These are phyloP conservation scores for Scheffersomyces ergatensis DNA, from an alignment of 805 yeast species.

Conservation along the genomic window DNA sequence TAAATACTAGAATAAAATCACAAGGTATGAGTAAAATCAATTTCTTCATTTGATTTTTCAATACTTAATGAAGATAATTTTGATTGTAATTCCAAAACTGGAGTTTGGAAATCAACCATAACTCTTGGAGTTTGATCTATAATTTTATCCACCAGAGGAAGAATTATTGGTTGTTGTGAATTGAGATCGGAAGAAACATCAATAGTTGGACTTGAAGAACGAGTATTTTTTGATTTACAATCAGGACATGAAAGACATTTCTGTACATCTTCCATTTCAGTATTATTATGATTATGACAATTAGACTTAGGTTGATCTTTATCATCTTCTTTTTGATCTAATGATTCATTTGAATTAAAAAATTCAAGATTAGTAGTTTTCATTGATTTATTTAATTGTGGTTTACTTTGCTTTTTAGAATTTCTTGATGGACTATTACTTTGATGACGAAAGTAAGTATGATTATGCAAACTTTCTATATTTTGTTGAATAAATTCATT, in stretches of 20 bases:
- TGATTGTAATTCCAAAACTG: background rate
- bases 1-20: no score
- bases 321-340: background rate
- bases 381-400: background rate
- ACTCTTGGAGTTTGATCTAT: background rate
- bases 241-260: no score
- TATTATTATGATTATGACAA: background rate
- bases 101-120: background rate
- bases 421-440: background rate
- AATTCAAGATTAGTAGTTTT: background rate
- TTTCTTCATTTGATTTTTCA: constrained; percentile 3
- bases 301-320: background rate
- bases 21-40: constrained; percentile 9
- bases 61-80: background rate
- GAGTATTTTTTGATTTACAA: background rate
- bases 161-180: background rate
- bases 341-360: background rate
- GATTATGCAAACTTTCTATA: constrained; percentile 1
- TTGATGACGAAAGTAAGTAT: background rate
- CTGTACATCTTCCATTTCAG: background rate
- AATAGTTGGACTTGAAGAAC: background rate
- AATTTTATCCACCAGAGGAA: background rate
- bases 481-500: background rate
- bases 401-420: background rate
- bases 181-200: background rate